phyloP scores from a whole-genome alignment of 805 yeast species.

The Saturnispora mendoncae region DNA sequence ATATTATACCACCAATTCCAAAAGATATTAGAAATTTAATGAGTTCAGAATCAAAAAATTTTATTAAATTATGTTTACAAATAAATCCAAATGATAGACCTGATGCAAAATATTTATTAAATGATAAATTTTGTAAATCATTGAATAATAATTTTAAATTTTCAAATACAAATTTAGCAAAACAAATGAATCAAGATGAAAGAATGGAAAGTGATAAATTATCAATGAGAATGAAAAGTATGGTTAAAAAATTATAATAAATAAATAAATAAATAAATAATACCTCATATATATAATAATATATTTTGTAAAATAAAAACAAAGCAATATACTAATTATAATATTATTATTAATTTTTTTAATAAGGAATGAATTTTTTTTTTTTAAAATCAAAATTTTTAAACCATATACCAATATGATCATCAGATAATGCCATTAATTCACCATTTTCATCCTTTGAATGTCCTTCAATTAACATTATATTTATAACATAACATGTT shows the following conservation, averaged over 20 bases:
- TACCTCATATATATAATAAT: too few relatives aligned
- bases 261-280: too few relatives aligned
- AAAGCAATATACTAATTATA: too few relatives aligned
- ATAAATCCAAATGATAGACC: constrained; percentile 81
- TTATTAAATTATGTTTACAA: constrained; percentile 67
- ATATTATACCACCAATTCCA: constrained; percentile 92
- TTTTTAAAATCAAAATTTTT: background rate
- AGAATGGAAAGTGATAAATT: constrained; percentile 17
- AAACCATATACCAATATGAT: constrained; percentile 7
- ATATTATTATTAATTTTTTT: too few relatives aligned
- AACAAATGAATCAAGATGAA: constrained; percentile 19
- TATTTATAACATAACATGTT: background rate
- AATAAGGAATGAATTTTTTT: constrained; percentile 3
- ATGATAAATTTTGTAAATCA: constrained; percentile 35
- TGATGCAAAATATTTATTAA: constrained; percentile 60
- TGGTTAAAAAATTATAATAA: constrained; percentile 13
- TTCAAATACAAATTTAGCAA: constrained; percentile 25
- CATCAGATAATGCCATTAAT: background rate
- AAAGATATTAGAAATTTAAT: constrained; percentile 69
- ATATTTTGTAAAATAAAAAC: too few relatives aligned
- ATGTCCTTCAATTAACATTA: background rate
- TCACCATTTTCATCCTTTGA: background rate
- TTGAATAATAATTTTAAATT: constrained; percentile 21
- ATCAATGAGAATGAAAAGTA: constrained; percentile 12
- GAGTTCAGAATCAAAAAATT: constrained; percentile 55